Base-by-base conservation (phyloP, 352 stramenopile species). In the Phytophthora hybrid region DNA sequence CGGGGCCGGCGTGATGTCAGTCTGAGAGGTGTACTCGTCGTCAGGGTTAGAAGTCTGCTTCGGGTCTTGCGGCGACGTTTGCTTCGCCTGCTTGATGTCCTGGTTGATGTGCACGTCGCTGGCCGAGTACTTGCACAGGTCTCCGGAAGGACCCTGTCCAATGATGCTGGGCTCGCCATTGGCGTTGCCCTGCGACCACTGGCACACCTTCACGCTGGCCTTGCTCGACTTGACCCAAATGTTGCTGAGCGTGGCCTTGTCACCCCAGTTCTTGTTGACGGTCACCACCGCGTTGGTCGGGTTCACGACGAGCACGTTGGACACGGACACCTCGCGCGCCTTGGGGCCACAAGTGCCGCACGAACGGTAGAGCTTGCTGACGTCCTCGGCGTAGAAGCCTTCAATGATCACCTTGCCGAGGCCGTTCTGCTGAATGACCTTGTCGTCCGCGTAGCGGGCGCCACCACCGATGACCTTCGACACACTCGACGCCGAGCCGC, bases 71-170 rank as follows among this genome's bases (percentile, higher is more conserved):
- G 26, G 11, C 7, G 53, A 6, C 10, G 26, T 41, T 26, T 26
- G 23, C 29, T 44, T 21, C 39, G 52, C 63, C 52, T 69, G 34
- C 5, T 47, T 58, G 18, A 73, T 52, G 32, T 73, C 49, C 58
- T 68, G 18, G 51, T 73, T 73, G 58, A 73, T 73, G 57, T 73
- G 66, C 19, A 74, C 60, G 9, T 74, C 66, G 18, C 66, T 74
- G 23, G 41, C 46, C n/a, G 66, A 58, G 66, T 73, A 73, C 66
- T 69, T 9, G 51, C 66, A 73, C n/a, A 73, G 52, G 4, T 10
- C 6, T 0, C n/a, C 19, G 3, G 62, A 69, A 8, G 62, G 62
- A 34, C 62, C 62, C 21, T 60, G 31, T 19, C 61, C 61, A 21
- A 68, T 49, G 11, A 68, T 68, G n/a, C 14, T 60, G 18, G 61